Percentiles rank a stretch among this genome's conserved stretches.
Conservation (phyloP, 1,139 yeast species). For the Yamadazyma sp. region DNA sequence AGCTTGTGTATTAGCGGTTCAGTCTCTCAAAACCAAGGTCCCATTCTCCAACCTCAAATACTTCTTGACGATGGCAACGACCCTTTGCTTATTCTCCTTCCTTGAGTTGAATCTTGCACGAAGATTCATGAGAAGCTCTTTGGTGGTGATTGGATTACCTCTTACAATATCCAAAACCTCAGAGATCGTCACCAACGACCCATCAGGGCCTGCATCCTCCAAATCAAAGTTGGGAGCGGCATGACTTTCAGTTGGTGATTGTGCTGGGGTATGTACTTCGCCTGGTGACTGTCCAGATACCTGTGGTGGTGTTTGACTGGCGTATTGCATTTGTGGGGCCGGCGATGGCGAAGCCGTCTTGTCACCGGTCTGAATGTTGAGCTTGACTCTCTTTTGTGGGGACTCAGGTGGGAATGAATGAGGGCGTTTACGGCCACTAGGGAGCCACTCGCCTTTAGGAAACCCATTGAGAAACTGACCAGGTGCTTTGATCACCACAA, state of each 20-base stretch:
- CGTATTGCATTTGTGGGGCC: neutral
- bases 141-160: constrained; percentile 62
- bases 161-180: constrained; percentile 71
- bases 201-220: constrained; percentile 41
- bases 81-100: constrained; percentile 66
- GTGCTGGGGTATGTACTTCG: neutral
- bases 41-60: constrained; percentile 69
- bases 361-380: constrained; percentile 10
- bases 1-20: constrained; percentile 5
- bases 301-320: too few species aligned
- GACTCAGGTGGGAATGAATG: constrained; percentile 21
- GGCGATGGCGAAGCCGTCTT: constrained; percentile 19
- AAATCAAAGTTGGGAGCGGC: constrained; percentile 22
- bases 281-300: too few species aligned
- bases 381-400: constrained; percentile 36
- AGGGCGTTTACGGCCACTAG: constrained; percentile 50
- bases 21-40: constrained; percentile 57
- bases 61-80: constrained; percentile 68
- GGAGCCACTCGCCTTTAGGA: constrained; percentile 85
- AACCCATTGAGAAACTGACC: constrained; percentile 61
- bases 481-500: constrained; percentile 67
- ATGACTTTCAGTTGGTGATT: neutral
- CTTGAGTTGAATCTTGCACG: constrained; percentile 66
- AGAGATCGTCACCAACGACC: constrained; percentile 57
- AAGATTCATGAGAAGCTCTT: constrained; percentile 60